These are phyloP conservation scores for Candida hungchunana DNA, from an alignment of 805 yeast genomes.

Conservation along the genomic window DNA sequence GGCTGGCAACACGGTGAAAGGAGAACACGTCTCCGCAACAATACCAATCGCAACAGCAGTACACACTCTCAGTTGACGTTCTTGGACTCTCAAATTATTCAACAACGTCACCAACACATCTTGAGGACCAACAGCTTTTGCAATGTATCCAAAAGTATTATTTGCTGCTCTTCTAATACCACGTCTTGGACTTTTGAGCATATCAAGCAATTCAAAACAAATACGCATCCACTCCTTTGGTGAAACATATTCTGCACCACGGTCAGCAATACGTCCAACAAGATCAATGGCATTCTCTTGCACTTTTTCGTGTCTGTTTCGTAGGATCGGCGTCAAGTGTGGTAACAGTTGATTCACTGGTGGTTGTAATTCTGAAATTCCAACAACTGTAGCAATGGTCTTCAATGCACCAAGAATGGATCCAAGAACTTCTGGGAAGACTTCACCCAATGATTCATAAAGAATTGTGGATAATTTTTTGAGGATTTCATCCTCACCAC, in stretches of 20 bases:
- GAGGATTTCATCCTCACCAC: conserved; percentile 61
- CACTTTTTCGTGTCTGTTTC: conserved; percentile 86
- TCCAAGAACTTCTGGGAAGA: conserved; percentile 89
- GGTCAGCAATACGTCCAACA: conserved; percentile 77
- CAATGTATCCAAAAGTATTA: conserved; percentile 84
- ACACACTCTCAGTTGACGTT: conserved; percentile 93
- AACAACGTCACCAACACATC: conserved; percentile 83
- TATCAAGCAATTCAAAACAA: conserved; percentile 84
- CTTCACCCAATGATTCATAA: conserved; percentile 91
- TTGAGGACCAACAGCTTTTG: conserved; percentile 92
- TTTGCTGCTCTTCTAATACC: conserved; percentile 82
- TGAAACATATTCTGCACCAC: conserved; percentile 75
- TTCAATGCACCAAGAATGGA: conserved; percentile 72
- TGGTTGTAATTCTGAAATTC: conserved; percentile 64
- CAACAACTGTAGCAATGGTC: conserved; percentile 56
- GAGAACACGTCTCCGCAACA: conserved; percentile 89
- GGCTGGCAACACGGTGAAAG: conserved; percentile 91
- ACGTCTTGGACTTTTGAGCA: conserved; percentile 77
- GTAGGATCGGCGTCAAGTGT: conserved; percentile 83
- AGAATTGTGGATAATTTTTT: conserved; percentile 69
- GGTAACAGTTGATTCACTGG: conserved; percentile 81
- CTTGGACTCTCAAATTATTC: conserved; percentile 85
- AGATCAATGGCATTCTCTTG: conserved; percentile 77
- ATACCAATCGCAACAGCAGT: conserved; percentile 98
- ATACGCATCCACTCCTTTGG: conserved; percentile 98